Percentiles rank a stretch among this genome's conserved stretches.
Conservation (phyloP, 441 rosid genomes). For the Erysimum cheiri region DNA sequence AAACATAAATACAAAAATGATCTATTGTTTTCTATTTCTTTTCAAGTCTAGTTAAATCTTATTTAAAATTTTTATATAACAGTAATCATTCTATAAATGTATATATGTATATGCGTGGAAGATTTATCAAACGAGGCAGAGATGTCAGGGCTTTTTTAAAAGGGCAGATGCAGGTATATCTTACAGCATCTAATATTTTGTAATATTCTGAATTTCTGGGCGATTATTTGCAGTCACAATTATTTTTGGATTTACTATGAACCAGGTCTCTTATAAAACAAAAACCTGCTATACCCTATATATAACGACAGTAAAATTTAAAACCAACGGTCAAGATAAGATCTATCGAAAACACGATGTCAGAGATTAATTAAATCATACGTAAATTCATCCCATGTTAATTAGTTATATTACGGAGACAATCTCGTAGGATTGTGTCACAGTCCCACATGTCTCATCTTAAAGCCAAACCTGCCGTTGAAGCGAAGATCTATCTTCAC, state of each 20-base stretch:
- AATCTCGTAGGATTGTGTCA: slow-evolving; percentile 27
- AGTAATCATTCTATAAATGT: not conserved
- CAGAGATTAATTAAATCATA: slow-evolving; percentile 33
- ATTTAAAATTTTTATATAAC: too few relatives aligned
- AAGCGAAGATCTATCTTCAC: slow-evolving; percentile 46
- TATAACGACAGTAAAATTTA: slow-evolving; percentile 51
- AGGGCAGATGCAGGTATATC: slow-evolving; percentile 11
- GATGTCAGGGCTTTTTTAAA: not conserved
- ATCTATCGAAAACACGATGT: slow-evolving; percentile 38
- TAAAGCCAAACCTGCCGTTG: slow-evolving; percentile 46
- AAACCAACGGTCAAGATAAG: slow-evolving; percentile 58
- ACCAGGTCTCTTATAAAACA: slow-evolving; percentile 32
- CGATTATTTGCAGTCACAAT: slow-evolving; percentile 33
- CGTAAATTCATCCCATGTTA: slow-evolving; percentile 18
- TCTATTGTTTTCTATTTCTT: too few relatives aligned
- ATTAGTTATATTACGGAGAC: slow-evolving; percentile 38
- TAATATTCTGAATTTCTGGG: slow-evolving; percentile 32
- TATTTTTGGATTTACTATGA: slow-evolving; percentile 43
- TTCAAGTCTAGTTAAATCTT: too few relatives aligned
- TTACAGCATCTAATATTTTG: slow-evolving; percentile 38
- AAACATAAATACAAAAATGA: too few relatives aligned
- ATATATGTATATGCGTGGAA: not conserved
- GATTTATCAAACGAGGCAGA: not conserved
- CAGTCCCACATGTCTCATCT: slow-evolving; percentile 42
- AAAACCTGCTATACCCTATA: slow-evolving; percentile 35